These are phyloP conservation scores for Phialophora tarda DNA, from an alignment of 2,329 filamentous ascomycete genomes.

Conservation along the genomic window DNA sequence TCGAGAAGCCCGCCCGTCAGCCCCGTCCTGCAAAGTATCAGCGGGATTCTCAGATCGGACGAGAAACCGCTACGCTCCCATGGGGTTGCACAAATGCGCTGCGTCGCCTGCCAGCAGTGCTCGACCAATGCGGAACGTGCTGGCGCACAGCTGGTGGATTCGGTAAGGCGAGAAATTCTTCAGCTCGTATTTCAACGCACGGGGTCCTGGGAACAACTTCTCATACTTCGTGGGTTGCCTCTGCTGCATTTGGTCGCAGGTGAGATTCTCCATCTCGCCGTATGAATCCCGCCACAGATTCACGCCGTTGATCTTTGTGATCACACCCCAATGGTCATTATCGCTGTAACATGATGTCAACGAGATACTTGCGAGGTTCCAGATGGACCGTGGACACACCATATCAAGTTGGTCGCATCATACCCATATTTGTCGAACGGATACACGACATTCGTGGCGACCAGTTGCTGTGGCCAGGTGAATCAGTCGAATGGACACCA, in stretches of 20 bases:
- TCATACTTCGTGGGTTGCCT: neutral
- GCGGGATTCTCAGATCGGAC: neutral
- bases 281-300: neutral
- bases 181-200: neutral
- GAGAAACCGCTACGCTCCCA: neutral
- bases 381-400: neutral
- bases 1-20: neutral
- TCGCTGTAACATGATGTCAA: neutral
- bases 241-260: neutral
- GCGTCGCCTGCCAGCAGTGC: neutral
- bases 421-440: neutral
- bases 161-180: neutral
- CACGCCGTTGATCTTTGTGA: neutral
- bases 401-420: neutral
- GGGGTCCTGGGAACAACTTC: neutral
- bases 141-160: neutral
- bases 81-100: neutral
- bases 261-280: neutral
- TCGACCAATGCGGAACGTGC: neutral
- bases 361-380: neutral
- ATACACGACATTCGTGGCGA: neutral
- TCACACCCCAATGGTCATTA: neutral
- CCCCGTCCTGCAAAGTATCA: neutral
- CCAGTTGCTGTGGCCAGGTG: neutral
- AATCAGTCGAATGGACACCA: neutral